Evolutionary conservation across 192 early-diverging fungal species (phyloP), one percentile per base, ranked within the genome.

Genomic region (Podochytrium sp.): DNA sequence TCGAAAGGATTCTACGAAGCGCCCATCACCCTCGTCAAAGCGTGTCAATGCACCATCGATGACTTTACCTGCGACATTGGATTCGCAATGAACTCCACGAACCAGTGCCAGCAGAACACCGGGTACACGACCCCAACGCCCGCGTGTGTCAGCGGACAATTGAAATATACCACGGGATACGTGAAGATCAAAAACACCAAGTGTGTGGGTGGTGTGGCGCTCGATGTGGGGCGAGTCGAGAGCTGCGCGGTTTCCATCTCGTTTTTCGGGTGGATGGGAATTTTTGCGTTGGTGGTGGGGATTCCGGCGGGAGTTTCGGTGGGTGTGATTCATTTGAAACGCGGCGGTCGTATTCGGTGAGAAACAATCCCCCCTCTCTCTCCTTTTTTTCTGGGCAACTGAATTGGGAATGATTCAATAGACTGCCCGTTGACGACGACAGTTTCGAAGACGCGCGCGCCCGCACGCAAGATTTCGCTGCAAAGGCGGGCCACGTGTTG

Each of bases 1-100:
- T 71, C 85, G 2, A 78, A 76, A 47, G 70, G 74, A 14, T 59
- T 55, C 29, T 75, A 76, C 38, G 64, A 62, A 57, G 55, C 50
- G 32, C 43, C 73, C 41, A 7, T 63, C 43, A 39, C 40, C 32
- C 29, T 38, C 0, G 16, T 41, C 2, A 72, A 68, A 4, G 50
- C 60, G 2, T 88, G 86, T 43, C 38, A 35, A 23, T 88, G 86
- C 77, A 88, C 84, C 0, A 34, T 20, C 1, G 67, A 62, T 30
- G 86, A 88, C 41, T 88, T 79, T 67, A 81, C 86, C 37, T 88
- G 86, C 67, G 86, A 78, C 12, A 52, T 57, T 49, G 76, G 76
- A 29, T 69, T 65, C 63, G 38, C 47, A n/a, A 51, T 47, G 23
- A 73, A 73, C 50, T n/a, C 37, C 27, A 61, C 43, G 20, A 56